Base-by-base conservation (phyloP, 805 yeast species). In the Kazachstania taianensis region DNA sequence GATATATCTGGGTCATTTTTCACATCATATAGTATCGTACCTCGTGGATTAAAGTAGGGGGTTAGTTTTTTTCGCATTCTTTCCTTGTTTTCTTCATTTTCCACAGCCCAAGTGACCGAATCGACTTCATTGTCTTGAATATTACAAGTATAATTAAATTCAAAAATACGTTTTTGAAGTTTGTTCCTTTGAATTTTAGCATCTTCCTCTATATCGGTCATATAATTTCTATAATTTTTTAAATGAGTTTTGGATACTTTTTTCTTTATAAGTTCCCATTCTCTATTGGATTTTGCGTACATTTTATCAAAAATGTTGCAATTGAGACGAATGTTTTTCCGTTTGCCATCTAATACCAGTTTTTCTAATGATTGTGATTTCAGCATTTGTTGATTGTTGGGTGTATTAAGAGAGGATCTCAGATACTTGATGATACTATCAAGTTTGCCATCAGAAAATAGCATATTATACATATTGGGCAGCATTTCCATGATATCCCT, bases 71-170 rank as follows among this genome's bases (percentile, higher is more conserved):
- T 74, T 41, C 87, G 63, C 73, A 75, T 79, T 44, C 89, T 60
- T 44, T 77, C 76, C 20, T 67, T 62, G 20, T 83, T 81, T 51
- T 84, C 94, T 36, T 78, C 75, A 22, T 70, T 69, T 49, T 81
- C 92, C 5, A 83, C 55, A 2, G 65, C 53, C 69, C 76, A 77
- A 5, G 42, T 2, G 12, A 15, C 13, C 9, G 15, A 8, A 23
- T 17, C 14, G 14, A 18, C 4, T 17, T 35, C 10, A 5, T 23
- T 13, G 23, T 16, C 5, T 7, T 29, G 15, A 13, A 23, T 28
- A 22, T 28, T 23, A 22, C 5, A 12, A 17, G 18, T 23, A 29
- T 29, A 32, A 3, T 23, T 5, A 9, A 16, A 15, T 17, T 23
- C 24, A 9, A 14, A 17, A 28, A 22, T 35, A 13, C 14, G 6